phyloP scores from a whole-genome alignment of 805 yeast species.

The Sugiyamaella valdiviana region DNA sequence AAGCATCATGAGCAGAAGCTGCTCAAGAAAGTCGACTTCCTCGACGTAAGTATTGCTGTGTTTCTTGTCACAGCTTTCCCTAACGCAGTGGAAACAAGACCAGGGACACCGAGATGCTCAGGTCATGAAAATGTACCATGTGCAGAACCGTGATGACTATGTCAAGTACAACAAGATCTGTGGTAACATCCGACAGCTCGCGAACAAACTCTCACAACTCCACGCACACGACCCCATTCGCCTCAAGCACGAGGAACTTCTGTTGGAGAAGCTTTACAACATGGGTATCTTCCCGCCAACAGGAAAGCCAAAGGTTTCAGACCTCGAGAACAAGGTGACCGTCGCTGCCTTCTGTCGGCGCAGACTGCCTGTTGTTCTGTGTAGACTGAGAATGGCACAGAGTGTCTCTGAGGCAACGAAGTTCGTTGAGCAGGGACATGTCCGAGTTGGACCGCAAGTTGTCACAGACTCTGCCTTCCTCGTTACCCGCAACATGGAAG shows the following conservation, averaged over 20 bases:
- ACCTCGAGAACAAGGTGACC: conserved; percentile 82
- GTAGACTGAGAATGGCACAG: conserved; percentile 89
- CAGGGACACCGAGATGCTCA: conserved; percentile 93
- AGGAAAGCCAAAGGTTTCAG: conserved; percentile 67
- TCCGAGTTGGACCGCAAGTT: conserved; percentile 92
- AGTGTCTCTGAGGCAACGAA: conserved; percentile 82
- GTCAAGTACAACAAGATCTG: conserved; percentile 89
- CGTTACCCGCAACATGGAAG: conserved; percentile 91
- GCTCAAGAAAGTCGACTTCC: conserved; percentile 90
- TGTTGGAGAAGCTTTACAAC: conserved; percentile 77
- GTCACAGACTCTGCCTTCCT: conserved; percentile 93
- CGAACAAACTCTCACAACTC: conserved; percentile 75
- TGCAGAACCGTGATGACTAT: conserved; percentile 93
- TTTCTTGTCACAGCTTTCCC: neutral
- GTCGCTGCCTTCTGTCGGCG: conserved; percentile 91
- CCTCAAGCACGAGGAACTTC: conserved; percentile 76
- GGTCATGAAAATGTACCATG: conserved; percentile 90
- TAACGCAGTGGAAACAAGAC: conserved; percentile 77
- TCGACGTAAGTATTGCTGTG: conserved; percentile 41
- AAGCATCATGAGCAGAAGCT: conserved; percentile 95
- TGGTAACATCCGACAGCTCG: conserved; percentile 83
- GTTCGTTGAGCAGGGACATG: conserved; percentile 94
- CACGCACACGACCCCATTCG: conserved; percentile 86
- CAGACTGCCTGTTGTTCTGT: conserved; percentile 91
- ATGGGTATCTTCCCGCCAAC: conserved; percentile 84